Conservation (phyloP, 176 grass and related monocot species). For the Dactylis glomerata region DNA sequence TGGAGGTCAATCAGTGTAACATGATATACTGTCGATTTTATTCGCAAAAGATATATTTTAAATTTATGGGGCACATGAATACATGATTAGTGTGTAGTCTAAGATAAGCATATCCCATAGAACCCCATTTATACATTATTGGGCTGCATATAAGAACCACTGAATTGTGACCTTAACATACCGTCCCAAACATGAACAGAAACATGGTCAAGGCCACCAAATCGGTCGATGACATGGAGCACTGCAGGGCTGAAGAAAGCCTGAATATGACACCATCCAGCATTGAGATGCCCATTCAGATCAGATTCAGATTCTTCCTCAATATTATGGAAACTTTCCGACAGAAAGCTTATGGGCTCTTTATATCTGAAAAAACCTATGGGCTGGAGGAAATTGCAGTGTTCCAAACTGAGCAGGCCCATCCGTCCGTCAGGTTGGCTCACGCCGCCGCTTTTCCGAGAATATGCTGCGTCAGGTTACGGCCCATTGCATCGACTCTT, state of each 20-base stretch:
- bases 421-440: no score
- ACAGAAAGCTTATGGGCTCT: no score
- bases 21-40: no score
- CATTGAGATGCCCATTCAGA: no score
- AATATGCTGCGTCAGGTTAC: neutral
- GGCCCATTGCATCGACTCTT: neutral
- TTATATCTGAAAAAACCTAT: no score
- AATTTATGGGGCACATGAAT: neutral
- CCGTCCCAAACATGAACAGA: constrained; percentile 2
- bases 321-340: no score
- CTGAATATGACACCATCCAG: no score
- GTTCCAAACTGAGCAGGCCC: neutral
- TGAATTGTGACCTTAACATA: neutral
- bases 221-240: no score
- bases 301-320: no score
- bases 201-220: neutral
- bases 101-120: neutral
- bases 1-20: no score
- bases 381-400: neutral
- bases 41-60: no score
- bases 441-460: neutral
- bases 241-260: no score
- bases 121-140: constrained; percentile 1
- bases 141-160: neutral
- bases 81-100: neutral